These are phyloP conservation scores for Rutidosis leptorrhynchoides DNA, from an alignment of 129 eudicot genomes.

Conservation along the genomic window DNA sequence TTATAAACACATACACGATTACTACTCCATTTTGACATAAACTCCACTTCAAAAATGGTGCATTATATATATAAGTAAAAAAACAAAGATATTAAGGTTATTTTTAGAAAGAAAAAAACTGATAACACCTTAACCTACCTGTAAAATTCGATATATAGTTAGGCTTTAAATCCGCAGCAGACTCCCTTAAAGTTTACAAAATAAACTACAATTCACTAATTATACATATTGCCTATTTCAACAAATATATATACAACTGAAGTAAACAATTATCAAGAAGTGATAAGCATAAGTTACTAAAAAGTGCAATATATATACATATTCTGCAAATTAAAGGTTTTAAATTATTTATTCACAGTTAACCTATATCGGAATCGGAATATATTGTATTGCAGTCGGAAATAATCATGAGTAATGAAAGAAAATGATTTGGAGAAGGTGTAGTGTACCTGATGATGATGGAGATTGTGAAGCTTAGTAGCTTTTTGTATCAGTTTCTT, in stretches of 20 bases:
- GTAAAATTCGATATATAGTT: background rate
- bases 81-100: background rate
- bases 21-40: background rate
- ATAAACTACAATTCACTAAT: background rate
- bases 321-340: too few species aligned
- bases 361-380: too few species aligned
- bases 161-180: conserved; percentile 4
- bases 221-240: background rate
- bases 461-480: conserved; percentile 34
- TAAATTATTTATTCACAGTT: too few species aligned
- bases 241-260: background rate
- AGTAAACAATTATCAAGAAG: conserved; percentile 3
- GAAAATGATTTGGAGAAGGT: background rate
- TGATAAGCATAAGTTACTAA: background rate
- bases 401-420: background rate
- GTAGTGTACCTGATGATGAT: conserved; percentile 38
- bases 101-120: background rate
- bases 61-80: background rate
- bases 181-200: background rate
- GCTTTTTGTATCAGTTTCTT: conserved; percentile 77
- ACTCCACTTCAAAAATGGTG: background rate
- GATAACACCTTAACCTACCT: background rate
- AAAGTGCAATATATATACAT: background rate
- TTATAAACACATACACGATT: background rate
- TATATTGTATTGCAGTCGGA: background rate